phyloP scores from a whole-genome alignment of 441 rosid species.

The Adansonia madagascariensis region DNA sequence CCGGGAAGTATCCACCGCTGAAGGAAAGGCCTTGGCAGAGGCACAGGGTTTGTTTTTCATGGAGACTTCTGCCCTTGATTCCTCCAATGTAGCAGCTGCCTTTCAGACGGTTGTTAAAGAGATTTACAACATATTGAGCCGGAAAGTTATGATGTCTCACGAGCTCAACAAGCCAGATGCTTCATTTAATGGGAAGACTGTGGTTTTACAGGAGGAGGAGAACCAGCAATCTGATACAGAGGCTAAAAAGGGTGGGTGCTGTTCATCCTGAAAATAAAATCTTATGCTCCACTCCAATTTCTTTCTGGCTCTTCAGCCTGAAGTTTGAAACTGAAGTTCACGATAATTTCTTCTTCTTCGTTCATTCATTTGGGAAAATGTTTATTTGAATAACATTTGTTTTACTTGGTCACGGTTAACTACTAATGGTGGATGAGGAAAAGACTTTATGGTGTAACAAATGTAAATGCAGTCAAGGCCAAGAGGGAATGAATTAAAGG shows the following conservation, averaged over 20 bases:
- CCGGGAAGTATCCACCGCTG: constrained; percentile 67
- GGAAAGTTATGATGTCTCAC: constrained; percentile 84
- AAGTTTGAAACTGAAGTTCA: constrained; percentile 18
- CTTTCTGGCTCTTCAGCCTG: not conserved
- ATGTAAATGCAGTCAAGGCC: too few species aligned
- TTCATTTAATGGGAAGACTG: constrained; percentile 64
- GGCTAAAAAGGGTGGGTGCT: constrained; percentile 61
- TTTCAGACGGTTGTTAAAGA: constrained; percentile 74
- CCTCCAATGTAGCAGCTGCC: constrained; percentile 69
- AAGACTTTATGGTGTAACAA: too few species aligned
- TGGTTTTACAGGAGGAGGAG: constrained; percentile 59
- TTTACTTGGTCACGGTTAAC: not conserved
- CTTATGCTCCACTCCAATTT: not conserved
- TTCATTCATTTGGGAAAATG: constrained; percentile 31
- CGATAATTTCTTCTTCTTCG: constrained; percentile 28
- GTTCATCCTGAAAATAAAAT: constrained; percentile 43
- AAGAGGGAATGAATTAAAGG: too few species aligned
- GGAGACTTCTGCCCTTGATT: constrained; percentile 79
- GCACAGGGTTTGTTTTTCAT: constrained; percentile 71
- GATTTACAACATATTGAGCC: constrained; percentile 77
- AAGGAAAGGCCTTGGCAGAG: constrained; percentile 69
- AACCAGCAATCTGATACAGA: constrained; percentile 29
- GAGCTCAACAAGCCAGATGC: constrained; percentile 74
- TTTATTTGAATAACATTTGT: constrained; percentile 19
- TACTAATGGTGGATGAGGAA: too few species aligned